These are phyloP conservation scores for Vitellaria paradoxa DNA, from an alignment of 179 eudicot genomes.

Conservation along the genomic window DNA sequence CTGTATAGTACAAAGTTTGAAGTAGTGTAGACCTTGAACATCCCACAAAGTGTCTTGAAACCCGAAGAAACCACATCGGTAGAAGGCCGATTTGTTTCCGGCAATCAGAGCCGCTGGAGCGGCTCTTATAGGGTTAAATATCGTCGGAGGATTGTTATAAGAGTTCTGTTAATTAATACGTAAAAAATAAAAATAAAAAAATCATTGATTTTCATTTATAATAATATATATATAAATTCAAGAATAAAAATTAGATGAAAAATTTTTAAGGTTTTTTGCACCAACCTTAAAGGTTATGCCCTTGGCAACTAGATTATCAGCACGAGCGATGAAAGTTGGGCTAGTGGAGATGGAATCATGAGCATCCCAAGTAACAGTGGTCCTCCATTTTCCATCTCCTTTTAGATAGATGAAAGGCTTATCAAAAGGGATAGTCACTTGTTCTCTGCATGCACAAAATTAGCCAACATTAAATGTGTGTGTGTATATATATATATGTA, in stretches of 20 bases:
- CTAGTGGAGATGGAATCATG: constrained; percentile 25
- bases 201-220: too few relatives aligned
- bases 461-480: not conserved
- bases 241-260: too few relatives aligned
- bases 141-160: constrained; percentile 33
- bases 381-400: constrained; percentile 34
- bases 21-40: constrained; percentile 47
- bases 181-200: not conserved
- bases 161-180: constrained; percentile 29
- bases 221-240: too few relatives aligned
- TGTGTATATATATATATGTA: not conserved
- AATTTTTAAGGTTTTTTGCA: not conserved
- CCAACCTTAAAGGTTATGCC: constrained; percentile 36
- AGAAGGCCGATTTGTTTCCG: constrained; percentile 43
- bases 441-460: constrained; percentile 36
- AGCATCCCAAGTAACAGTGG: constrained; percentile 32
- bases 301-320: constrained; percentile 37
- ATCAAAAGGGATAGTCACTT: constrained; percentile 30
- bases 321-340: constrained; percentile 36
- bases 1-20: constrained; percentile 39
- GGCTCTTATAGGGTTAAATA: constrained; percentile 8
- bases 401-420: constrained; percentile 41
- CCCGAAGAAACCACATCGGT: constrained; percentile 40
- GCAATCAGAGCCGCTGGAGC: constrained; percentile 39
- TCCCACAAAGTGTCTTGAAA: constrained; percentile 63